Base-by-base conservation (phyloP, 129 eudicot species). In the Chrysanthemum lavandulifolium region DNA sequence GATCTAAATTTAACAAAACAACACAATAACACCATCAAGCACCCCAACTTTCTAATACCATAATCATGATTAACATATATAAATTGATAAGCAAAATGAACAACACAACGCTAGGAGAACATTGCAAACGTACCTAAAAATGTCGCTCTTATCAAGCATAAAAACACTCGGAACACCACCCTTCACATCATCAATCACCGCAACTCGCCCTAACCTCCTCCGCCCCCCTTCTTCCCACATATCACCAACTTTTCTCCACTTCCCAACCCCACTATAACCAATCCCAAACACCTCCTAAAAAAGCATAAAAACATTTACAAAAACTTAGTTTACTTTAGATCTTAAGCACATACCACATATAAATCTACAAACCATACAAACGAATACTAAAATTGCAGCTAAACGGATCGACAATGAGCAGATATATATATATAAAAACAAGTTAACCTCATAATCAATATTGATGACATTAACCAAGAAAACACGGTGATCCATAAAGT, bases 141-240 rank as follows among this genome's bases (percentile, higher is more conserved):
- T 90, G 69, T 82, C 91, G 74, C 79, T 27, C 78, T 72, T 79
- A 73, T 94, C 97, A 58, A 90, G 91, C 98, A 94, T 90, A 72
- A 87, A 94, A 56, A 92, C 73, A 33, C 72, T 83, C 2, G 87
- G 90, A 82, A 68, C 65, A 55, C 83, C 85, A 31, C 79, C 73
- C 29, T 69, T 86, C 4, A n/a, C 78, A 50, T 73, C 84, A 43
- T 90, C 96, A 13, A 90, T 77, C 16, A 90, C 85, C 36, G 84
- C 98, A 33, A 87, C 83, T 69, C 84, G 90, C 83, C 98, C 98
- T 16, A 85, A 76, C 71, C 77, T 72, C 58, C 85, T 52, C 73
- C 97, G 75, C 72, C 88, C 98, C 58, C 95, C 96, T 82, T 86
- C 96, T 31, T 82, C 88, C 98, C 98, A 94, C 97, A 94, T 88